Evolutionary conservation across 2,329 filamentous ascomycete species (phyloP), one percentile per base, ranked within the genome.

Genomic region (Chalara sp.): DNA sequence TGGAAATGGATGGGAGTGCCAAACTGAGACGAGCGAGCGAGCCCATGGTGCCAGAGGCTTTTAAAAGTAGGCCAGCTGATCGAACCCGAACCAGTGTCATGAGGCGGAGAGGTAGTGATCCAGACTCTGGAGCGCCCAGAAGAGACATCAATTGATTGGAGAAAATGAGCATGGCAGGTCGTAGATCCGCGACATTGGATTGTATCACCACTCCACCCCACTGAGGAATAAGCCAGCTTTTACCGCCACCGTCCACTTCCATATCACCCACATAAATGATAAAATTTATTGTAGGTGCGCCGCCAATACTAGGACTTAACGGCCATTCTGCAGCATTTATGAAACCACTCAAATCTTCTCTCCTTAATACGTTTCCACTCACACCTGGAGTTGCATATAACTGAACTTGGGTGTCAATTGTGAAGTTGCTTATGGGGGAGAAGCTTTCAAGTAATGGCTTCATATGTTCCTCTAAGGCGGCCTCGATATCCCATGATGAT

Each of bases 281-380:
- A 65, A 99, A 97, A 69, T 99, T 97, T 63, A 99, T 84, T 0
- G 93, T 99, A 1, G 93, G 93, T 0, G 92, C 92, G 13, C 82
- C 83, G 41, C 91, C 93, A 58, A 99, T 97, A 51, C 89, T 96
- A 0, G 92, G 92, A 55, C 87, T 95, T 3, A 99, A 71, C 0
- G 93, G 93, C 93, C 93, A 99, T 70, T 99, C 93, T 2, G 93
- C 93, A 2, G 92, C 91, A 63, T 99, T 99, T 68, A 99, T 90
- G 64, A 99, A 99, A 1, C 88, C 91, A 37, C 89, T 89, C 1
- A 99, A 76, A 61, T 96, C 90, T 60, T 95, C 87, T 65, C 89
- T 91, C 61, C 80, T 83, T 35, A 99, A 72, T 0, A 86, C 76
- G 29, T 83, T 70, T 0, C 64, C 65, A 60, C 80, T 76, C 1